Base-by-base conservation (phyloP, 148 eudicot species). In the Hydrangea macrophylla region DNA sequence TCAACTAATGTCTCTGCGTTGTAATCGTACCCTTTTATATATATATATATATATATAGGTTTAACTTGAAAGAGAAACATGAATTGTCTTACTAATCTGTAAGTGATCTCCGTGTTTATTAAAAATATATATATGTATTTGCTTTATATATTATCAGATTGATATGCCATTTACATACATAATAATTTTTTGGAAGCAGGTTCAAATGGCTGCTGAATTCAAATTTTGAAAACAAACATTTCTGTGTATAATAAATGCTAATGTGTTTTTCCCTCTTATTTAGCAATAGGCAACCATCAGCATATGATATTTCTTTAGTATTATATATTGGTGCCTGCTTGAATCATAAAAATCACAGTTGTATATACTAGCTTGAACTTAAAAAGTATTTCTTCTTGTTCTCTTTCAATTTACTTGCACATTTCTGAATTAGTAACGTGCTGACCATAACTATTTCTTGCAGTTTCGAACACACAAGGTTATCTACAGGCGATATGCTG, bases 401-500 rank as follows among this genome's bases (percentile, higher is more conserved):
- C 10, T 28, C 22, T 26, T 51, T 18, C 35, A 44, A 57, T 42
- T 48, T 48, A 48, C 53, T 11, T 58, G 24, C 50, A 35, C 27
- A 13, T 31, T n/a, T 26, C 56, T 12, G 17, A 56, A 37, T 44
- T n/a, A 27, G 17, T 26, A 57, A 25, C 11, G 32, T 9, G 4
- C 30, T 9, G 2, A 18, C 26, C 5, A 6, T 9, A n/a, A 30
- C n/a, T 60, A 73, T 58, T 24, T 32, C 55, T 77, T 81, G 82
- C 91, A 94, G 96, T 93, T 93, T 68, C 90, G 96, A 6, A 88
- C 94, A 23, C 96, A 90, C 85, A 94, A 94, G 82, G 90, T 90
- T 66, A 88, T 90, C 78, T 94, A 94, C 85, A 83, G 98, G 77
- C 73, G 96, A 70, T 94, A 94, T 80, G 98, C 97, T 55, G 98